Base-by-base conservation (phyloP, 78 protist genomes). In the Guillardia theta region DNA sequence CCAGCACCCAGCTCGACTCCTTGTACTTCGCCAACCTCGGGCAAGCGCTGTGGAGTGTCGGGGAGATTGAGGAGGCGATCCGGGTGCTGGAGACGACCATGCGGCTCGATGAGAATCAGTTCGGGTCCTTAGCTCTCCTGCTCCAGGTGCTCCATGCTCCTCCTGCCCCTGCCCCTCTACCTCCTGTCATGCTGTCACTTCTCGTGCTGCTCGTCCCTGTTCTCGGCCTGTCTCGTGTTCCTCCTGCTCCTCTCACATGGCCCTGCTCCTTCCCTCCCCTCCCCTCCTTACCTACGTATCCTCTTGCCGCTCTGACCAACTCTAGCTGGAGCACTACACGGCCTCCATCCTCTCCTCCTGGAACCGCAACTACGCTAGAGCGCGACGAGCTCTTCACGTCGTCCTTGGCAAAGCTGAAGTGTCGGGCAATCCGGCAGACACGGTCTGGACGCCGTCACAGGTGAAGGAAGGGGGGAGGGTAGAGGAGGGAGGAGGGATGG, bases 1-100 rank as follows among this genome's bases (percentile, higher is more conserved):
- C 83, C 46, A 33, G 83, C 83, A 36, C 36, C 36, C 27, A 70
- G 46, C 83, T 43, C 4, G 36, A 24, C 21, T 36, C 9, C 45
- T 43, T 70, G 46, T 70, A 70, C 83, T 70, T 70, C 36, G 83
- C 83, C 36, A 70, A 70, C 41, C 41, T 70, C 36, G 83, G 83
- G 6, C 83, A 70, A 24, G 83, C 83, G 83, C 83, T 70, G 46
- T 70, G 83, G 83, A 70, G 83, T 43, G 36, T 70, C 83, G 83
- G 83, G 45, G 83, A 70, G 41, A 70, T 70, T 6, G 83, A 70
- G 5, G 83, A 70, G 83, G 83, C 83, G 45, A 70, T 70, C 41
- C 45, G 33, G 1, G 83, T 70, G 41, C 41, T 70, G 4, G 46
- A 43, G 4, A 70, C 83, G 0, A 43, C 83, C 1, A 43, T 70